Base-by-base conservation (phyloP, 306 rosid genomes). In the Lathyrus aphaca region DNA sequence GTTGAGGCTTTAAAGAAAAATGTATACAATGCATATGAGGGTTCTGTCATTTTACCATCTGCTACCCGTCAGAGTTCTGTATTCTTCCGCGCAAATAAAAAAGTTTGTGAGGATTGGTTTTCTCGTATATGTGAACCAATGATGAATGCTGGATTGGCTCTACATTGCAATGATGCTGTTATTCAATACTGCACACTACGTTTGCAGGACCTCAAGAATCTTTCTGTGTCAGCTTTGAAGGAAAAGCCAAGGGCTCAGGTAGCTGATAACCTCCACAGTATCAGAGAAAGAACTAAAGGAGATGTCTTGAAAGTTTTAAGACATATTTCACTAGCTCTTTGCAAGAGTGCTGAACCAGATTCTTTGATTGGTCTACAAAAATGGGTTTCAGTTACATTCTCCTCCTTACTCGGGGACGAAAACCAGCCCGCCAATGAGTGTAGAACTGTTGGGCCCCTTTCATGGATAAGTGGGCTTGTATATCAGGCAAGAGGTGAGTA, bases 81-180 rank as follows among this genome's bases (percentile, higher is more conserved):
- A 66, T 92, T 92, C 83, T 92, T 92, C 77, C 86, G 98, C 62
- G 98, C 98, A 17, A 92, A 92, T 86, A 92, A 82, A 80, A 92
- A 92, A 78, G 98, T 92, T 30, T 89, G 98, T 23, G 98, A 92
- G 87, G 98, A 92, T 84, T 92, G 98, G 98, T 92, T 92, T 88
- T 89, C 98, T 65, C 98, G 98, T 55, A 92, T 92, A 66, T 89
- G 96, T 82, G 98, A 92, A 75, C 98, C 98, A 23, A 92, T 92
- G 98, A 92, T 92, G 95, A 88, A 85, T 80, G 98, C 96, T 66
- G 98, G 96, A 42, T 82, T 92, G 89, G 92, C 98, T 80, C 76
- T 92, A 45, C 98, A 89, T 72, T 86, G 89, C 73, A 84, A 89
- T 63, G 95, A 89, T 77, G 95, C 96, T 69, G 87, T 87, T 77